Evolutionary conservation across 768 basidiomycete genomes (phyloP).

Genomic region (Agaricus subrufescens): DNA sequence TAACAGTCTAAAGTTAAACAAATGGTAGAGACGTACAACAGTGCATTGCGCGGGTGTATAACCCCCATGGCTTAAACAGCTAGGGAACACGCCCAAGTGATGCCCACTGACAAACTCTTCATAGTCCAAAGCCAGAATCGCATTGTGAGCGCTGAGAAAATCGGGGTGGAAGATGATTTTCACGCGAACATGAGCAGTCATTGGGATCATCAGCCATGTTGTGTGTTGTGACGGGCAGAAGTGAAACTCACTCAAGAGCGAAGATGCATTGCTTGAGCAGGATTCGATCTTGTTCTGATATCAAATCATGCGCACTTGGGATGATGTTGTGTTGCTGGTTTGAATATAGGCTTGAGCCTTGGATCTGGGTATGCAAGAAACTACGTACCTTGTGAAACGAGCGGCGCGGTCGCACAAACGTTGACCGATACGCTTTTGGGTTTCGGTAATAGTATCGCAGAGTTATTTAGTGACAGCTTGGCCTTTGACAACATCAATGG

Average conservation of each 20-base stretch:
- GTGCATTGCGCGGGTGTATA: slow-evolving; percentile 99
- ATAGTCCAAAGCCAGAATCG: slow-evolving; percentile 94
- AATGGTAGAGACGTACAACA: slow-evolving; percentile 51
- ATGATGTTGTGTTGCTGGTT: slow-evolving; percentile 65
- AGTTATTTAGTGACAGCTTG: slow-evolving; percentile 98
- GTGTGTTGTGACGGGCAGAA: slow-evolving; percentile 95
- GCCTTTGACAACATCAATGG: slow-evolving; percentile 91
- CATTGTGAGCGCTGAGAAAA: slow-evolving; percentile 97
- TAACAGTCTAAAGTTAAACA: no score
- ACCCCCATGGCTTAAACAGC: slow-evolving; percentile 92
- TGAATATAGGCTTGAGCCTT: neutral
- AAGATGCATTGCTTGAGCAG: slow-evolving; percentile 94
- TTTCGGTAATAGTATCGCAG: slow-evolving; percentile 91
- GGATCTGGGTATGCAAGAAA: neutral
- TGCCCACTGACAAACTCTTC: slow-evolving; percentile 99
- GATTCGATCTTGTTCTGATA: slow-evolving; percentile 91
- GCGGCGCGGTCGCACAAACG: slow-evolving; percentile 93
- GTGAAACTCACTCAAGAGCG: slow-evolving; percentile 88
- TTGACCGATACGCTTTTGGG: slow-evolving; percentile 89
- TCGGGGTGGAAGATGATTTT: slow-evolving; percentile 98
- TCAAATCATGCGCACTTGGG: slow-evolving; percentile 68
- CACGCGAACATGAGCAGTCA: slow-evolving; percentile 83
- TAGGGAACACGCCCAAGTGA: slow-evolving; percentile 97
- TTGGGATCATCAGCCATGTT: slow-evolving; percentile 94
- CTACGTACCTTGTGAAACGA: slow-evolving; percentile 76